Evolutionary conservation across 2,329 filamentous ascomycete genomes (phyloP), one percentile per base, ranked within the genome.

Genomic region (Claviceps citrina): DNA sequence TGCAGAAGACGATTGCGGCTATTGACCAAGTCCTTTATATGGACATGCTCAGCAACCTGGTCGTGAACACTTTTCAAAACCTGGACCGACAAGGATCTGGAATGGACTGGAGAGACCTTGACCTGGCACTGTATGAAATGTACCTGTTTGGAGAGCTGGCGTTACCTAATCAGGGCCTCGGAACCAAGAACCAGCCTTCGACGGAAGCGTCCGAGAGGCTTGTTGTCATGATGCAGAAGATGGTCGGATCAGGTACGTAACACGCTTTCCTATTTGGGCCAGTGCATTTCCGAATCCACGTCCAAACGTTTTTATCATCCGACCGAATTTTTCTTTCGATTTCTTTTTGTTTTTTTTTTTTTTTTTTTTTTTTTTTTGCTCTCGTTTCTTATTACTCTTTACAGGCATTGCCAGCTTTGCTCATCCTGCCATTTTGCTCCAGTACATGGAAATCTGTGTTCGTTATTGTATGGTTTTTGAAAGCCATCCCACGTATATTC

Each of bases 401-500:
- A 5, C 18, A 87, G 85, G 84, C 49, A 81, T 95, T 49, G 80
- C 84, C 43, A 81, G 72, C 32, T 93, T 89, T 59, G 77, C 80
- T 13, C 91, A 96, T 56, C 89, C 91, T 1, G 85, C 87, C 13
- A 87, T 95, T 38, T 76, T 95, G 47, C 69, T 98, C 18, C 86
- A 95, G 61, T 98, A 93, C 55, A 95, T 98, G 87, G 91, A 98
- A 59, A 93, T 94, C 27, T 94, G 87, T 58, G 87, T 94, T 41
- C 80, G 91, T 38, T 98, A 98, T 61, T 84, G 81, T 56, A 75
- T 78, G 22, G 93, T 95, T 59, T 96, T 98, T 56, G 87, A 96
- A 54, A 76, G 77, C 41, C 83, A 94, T 54, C 70, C 78, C 24
- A 69, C 80, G 18, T 78, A 84, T 44, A 93, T 96, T 37, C 84